Evolutionary conservation across 1,284 basidiomycete species (phyloP), one percentile per base, ranked within the genome.

Genomic region (Lentinula novae-zelandiae): DNA sequence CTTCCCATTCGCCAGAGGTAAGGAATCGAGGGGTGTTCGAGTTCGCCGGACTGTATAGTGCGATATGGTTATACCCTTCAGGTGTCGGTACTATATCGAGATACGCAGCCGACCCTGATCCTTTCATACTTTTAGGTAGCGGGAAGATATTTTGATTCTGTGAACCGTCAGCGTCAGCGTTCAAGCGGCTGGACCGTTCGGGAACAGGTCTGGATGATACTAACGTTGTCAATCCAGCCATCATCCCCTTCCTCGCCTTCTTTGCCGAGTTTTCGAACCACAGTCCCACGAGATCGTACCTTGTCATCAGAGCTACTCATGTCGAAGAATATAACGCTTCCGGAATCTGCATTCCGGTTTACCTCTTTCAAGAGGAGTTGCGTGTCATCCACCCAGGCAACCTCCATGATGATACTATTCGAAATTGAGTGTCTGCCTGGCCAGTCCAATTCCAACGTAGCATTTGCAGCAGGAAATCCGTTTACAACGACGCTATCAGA

Each of bases 1-100:
- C 92, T 73, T 99, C 96, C 95, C 95, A 98, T 36, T 85, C 71
- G 0, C 96, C 96, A 1, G 77, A 78, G 0, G 96, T 98, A 38
- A 98, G 77, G 79, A 94, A 98, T 38, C 77, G 80, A 1, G 95
- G 94, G 0, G 78, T 82, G 31, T 77, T 75, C 13, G 87, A 80
- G 65, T 82, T 83, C 2, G 89, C 83, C 1, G 93, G 89, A 62
- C 83, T 88, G 76, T 95, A 97, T 38, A 95, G 81, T 0, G 95
- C 95, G 67, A 97, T 86, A 69, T 97, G 95, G 67, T 93, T 89
- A 77, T 82, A 97, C 0, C 95, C 95, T 17, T 90, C 82, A 27
- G 77, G 68, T 27, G 84, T 86, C 10, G 95, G 92, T 3, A 95
- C 83, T 63, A 98, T 82, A 71, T 98, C 95, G 49, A 98, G 80